Percentiles rank a stretch among this genome's conserved stretches.
phyloP scores from a whole-genome alignment of 2,329 filamentous ascomycete genomes.

The Apiospora pterosperma region DNA sequence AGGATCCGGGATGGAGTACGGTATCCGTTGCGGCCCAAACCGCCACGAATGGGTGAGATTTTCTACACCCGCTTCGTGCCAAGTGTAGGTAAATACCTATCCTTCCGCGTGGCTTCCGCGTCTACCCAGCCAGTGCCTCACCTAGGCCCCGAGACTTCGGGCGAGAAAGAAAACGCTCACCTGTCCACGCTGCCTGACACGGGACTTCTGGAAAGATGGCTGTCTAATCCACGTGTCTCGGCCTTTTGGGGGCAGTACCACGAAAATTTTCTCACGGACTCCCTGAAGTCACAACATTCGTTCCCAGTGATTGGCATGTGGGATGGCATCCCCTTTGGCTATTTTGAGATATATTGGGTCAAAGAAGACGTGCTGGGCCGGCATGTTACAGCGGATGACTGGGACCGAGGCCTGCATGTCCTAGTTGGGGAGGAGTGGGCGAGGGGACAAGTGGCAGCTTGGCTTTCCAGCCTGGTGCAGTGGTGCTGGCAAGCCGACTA shows the following conservation, averaged over 20 bases:
- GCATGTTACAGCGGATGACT: conserved; percentile 69
- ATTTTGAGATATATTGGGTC: conserved; percentile 98
- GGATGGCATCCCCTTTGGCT: conserved; percentile 93
- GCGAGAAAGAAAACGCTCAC: conserved; percentile 35
- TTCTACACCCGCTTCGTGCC: conserved; percentile 89
- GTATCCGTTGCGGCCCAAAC: conserved; percentile 84
- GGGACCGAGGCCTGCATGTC: conserved; percentile 84
- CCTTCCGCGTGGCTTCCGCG: conserved; percentile 79
- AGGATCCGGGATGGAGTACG: conserved; percentile 73
- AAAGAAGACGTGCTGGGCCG: conserved; percentile 82
- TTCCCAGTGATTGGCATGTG: conserved; percentile 92
- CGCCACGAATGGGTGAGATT: conserved; percentile 82
- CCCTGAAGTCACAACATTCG: conserved; percentile 66
- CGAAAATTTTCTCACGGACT: conserved; percentile 63
- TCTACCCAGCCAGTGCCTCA: conserved; percentile 62
- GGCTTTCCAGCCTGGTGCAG: conserved; percentile 85
- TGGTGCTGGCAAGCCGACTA: conserved; percentile 75
- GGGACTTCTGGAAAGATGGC: conserved; percentile 75
- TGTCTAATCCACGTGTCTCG: conserved; percentile 79
- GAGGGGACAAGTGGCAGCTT: conserved; percentile 74
- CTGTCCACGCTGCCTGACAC: conserved; percentile 48
- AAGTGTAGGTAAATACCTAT: conserved; percentile 78
- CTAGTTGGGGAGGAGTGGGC: conserved; percentile 92
- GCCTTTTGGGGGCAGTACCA: conserved; percentile 77
- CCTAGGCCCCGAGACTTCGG: conserved; percentile 48